Evolutionary conservation across 805 yeast genomes (phyloP).

Genomic region (Wickerhamiella azymoides): DNA sequence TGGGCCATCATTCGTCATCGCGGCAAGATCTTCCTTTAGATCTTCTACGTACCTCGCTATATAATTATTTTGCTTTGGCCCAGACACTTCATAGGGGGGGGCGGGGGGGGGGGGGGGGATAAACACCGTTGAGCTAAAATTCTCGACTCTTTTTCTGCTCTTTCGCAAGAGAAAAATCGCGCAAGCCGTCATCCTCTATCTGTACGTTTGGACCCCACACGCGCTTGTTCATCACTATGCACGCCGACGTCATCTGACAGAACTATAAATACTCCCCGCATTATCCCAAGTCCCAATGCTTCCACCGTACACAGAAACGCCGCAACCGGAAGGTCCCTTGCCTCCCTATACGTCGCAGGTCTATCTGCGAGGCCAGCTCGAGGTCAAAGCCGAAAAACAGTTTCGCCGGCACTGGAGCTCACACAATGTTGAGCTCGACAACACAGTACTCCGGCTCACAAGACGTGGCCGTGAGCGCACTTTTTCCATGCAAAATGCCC

Average conservation of each 20-base stretch:
- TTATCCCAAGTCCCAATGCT: background rate
- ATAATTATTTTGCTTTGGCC: too few species aligned
- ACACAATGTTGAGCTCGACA: slow-evolving; percentile 59
- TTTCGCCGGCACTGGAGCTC: slow-evolving; percentile 55
- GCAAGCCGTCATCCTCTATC: too few species aligned
- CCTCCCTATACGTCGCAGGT: background rate
- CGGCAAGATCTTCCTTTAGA: too few species aligned
- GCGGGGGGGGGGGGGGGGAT: too few species aligned
- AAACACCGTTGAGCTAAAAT: too few species aligned
- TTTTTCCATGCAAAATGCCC: slow-evolving; percentile 67
- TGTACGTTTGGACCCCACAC: background rate
- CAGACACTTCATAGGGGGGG: too few species aligned
- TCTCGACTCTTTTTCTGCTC: too few species aligned
- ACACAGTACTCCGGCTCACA: slow-evolving; percentile 46
- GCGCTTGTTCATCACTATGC: background rate
- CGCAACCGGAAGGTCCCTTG: background rate
- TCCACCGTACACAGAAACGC: background rate
- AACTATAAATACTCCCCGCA: background rate
- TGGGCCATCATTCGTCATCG: too few species aligned
- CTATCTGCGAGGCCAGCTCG: background rate
- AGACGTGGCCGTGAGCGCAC: slow-evolving; percentile 24
- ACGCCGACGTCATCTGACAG: background rate
- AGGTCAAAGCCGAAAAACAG: background rate
- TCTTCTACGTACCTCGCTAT: too few species aligned
- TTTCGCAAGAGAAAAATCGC: too few species aligned